Base-by-base conservation (phyloP, 495 filamentous ascomycete species). In the Penicillium paradoxum region DNA sequence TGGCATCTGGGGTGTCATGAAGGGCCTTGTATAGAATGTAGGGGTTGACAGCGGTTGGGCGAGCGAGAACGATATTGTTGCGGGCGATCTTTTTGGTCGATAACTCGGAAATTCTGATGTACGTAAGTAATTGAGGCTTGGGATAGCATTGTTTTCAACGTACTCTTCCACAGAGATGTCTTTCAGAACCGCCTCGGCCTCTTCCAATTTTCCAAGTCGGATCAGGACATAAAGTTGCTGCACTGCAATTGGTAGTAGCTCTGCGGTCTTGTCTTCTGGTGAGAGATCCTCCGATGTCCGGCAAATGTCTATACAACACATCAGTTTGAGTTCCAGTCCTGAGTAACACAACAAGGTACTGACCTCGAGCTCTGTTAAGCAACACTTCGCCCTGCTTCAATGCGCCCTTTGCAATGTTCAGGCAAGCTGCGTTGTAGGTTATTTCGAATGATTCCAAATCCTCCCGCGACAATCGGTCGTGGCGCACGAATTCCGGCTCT, bases 381-480 rank as follows among this genome's bases (percentile, higher is more conserved):
- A 97, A 75, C 15, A 96, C 68, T 48, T 87, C 83, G 4, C 82
- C 90, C 61, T 91, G 83, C 17, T 66, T 72, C 44, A 91, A 80
- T 56, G 91, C 89, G 10, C 86, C 88, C 53, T 85, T 78, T 9
- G 90, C 89, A 63, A 97, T 87, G 64, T 84, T 86, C 38, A 80
- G 80, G 65, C 92, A 97, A 19, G 91, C 95, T 7, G 86, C 84
- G 73, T 98, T 98, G 70, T 91, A 98, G 0, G 90, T 81, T 4
- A 87, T 95, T 70, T 98, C 93, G 59, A 97, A 98, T 3, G 85
- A 84, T 63, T 97, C 90, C 40, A 96, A 68, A 60, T 95, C 89
- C 50, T 90, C 89, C 53, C 85, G 77, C 15, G 72, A 75, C 13
- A 83, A 76, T 63, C 88, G 80, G 54, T 77, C 80, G 36, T 72